A percentile compares a stretch with the other conserved stretches of the same genome.
These are phyloP conservation scores for Mycena crocata DNA, from an alignment of 768 basidiomycete species.

Conservation along the genomic window DNA sequence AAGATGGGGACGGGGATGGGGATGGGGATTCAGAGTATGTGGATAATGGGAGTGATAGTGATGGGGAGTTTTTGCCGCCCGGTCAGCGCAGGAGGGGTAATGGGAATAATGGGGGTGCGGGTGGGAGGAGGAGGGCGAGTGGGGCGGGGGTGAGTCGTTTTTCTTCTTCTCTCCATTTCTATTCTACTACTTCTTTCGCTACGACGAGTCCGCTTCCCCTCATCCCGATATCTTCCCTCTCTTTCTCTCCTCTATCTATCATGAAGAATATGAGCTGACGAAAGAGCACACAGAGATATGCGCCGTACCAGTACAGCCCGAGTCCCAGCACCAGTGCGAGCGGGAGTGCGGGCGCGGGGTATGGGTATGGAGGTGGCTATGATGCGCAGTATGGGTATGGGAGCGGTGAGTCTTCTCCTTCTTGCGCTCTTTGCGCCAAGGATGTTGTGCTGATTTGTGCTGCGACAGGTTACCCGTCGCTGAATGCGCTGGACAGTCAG, in stretches of 20 bases:
- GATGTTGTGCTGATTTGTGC: neutral
- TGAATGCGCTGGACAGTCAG: too few species aligned
- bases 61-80: slow-evolving; percentile 36
- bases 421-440: neutral
- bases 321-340: slow-evolving; percentile 6
- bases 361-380: neutral
- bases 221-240: too few species aligned
- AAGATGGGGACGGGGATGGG: neutral
- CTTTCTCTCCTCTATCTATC: too few species aligned
- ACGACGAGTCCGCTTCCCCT: too few species aligned
- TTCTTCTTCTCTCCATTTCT: too few species aligned
- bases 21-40: slow-evolving; percentile 25
- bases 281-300: slow-evolving; percentile 8
- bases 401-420: neutral
- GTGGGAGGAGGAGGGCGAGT: neutral
- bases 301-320: slow-evolving; percentile 21
- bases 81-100: neutral
- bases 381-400: neutral
- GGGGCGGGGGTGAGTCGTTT: neutral
- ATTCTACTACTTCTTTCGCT: too few species aligned
- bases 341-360: neutral
- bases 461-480: too few species aligned
- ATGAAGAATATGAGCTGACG: too few species aligned
- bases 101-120: too few species aligned
- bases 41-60: slow-evolving; percentile 31